Percentiles rank a stretch among this genome's conserved stretches.
These are phyloP conservation scores for Claviceps spartinae DNA, from an alignment of 2,329 filamentous ascomycete species.

Conservation along the genomic window DNA sequence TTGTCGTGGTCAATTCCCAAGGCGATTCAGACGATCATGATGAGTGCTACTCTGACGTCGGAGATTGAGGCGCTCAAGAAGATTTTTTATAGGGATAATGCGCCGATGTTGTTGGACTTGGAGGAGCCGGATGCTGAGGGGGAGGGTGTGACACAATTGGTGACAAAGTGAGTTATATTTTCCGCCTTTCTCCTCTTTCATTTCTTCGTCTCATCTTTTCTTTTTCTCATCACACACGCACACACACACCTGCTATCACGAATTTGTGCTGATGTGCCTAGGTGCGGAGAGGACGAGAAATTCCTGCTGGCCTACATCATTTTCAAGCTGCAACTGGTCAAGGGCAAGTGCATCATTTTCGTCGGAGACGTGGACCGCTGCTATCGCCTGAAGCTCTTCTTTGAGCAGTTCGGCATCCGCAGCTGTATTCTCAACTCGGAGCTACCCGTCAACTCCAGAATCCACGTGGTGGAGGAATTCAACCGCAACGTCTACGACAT, in stretches of 20 bases:
- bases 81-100: constrained; percentile 57
- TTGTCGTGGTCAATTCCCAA: constrained; percentile 68
- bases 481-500: constrained; percentile 96
- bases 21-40: constrained; percentile 79
- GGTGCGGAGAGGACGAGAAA: constrained; percentile 92
- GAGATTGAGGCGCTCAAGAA: constrained; percentile 78
- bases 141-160: constrained; percentile 70
- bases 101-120: constrained; percentile 67
- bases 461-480: constrained; percentile 95
- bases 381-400: constrained; percentile 85
- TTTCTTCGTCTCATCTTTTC: not conserved
- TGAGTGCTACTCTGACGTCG: constrained; percentile 81
- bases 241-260: not conserved
- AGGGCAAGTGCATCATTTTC: constrained; percentile 65
- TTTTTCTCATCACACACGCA: not conserved
- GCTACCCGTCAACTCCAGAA: constrained; percentile 78
- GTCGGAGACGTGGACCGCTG: constrained; percentile 77
- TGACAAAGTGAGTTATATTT: constrained; percentile 49
- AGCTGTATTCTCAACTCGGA: constrained; percentile 92
- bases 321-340: constrained; percentile 87
- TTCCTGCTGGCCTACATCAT: constrained; percentile 88
- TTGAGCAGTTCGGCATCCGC: constrained; percentile 93
- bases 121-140: constrained; percentile 70
- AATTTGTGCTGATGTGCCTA: constrained; percentile 17
- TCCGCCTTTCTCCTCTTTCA: not conserved